Evolutionary conservation across 2,329 filamentous ascomycete species (phyloP), one percentile per base, ranked within the genome.

Genomic region (Cytospora paraplurivora): DNA sequence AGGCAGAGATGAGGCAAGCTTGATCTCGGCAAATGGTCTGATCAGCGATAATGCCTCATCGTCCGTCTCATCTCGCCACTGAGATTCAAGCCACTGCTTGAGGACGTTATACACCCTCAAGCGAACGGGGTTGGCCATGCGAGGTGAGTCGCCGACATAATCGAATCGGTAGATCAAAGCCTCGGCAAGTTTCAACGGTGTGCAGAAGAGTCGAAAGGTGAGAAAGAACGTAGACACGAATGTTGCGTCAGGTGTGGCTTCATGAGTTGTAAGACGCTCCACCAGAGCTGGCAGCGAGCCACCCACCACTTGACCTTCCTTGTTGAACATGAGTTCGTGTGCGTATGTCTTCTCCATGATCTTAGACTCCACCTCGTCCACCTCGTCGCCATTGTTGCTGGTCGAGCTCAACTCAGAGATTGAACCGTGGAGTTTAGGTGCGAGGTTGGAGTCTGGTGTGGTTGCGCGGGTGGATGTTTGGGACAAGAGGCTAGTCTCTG

Each of bases 181-280:
- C 72, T 92, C 85, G 0, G 93, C 90, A 66, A 99, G 85, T 66
- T 91, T 87, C 7, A 84, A 74, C 0, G 95, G 93, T 0, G 90
- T 90, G 67, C 92, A 93, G 73, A 99, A 99, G 12, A 96, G 85
- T 59, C 95, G 87, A 79, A 99, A 99, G 0, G 95, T 99, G 34
- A 98, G 87, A 73, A 96, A 98, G 73, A 99, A 98, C 0, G 95
- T 92, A 3, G 92, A 93, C 50, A 97, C 92, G 70, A 98, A 98
- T 72, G 91, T 86, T 19, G 91, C 87, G 73, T 98, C 94, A 0
- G 95, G 95, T 0, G 94, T 96, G 0, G 92, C 91, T 74, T 97
- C 92, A 73, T 96, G 93, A 0, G 91, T 92, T 0, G 95, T 98
- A 50, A 99, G 85, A 67, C 93, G 89, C 79, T 99, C 95, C n/a